Evolutionary conservation across 257 asterid genomes (phyloP), one percentile per base, ranked within the genome.

Genomic region (Misopates orontium): DNA sequence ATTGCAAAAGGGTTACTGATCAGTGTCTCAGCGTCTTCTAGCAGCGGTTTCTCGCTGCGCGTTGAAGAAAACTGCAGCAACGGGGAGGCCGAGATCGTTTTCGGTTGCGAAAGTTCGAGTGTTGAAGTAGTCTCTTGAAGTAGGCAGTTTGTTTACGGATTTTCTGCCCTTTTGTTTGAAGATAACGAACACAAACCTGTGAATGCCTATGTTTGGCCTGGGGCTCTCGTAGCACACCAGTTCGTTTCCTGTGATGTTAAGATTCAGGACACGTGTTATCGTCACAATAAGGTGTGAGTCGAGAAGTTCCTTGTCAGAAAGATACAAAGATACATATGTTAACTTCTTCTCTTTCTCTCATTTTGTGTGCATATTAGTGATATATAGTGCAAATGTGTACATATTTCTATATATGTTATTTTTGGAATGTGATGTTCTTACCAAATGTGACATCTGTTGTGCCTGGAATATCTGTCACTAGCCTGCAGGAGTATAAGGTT

Each of bases 41-140:
- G 96, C 93, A 17, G 98, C 98, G 16, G 97, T 92, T 71, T 89
- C 98, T 0, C 97, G 77, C 78, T 89, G 95, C 0, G 96, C 91
- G 13, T 87, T 92, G 89, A 92, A 92, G 89, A 85, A 92, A 36
- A 92, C 89, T 32, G 97, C 95, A 54, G 97, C 96, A 51, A 92
- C 91, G 8, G 98, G 98, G 66, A 73, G 82, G 39, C 86, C 95
- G 4, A 92, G 89, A 6, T 82, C 80, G 23, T 92, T 87, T 8
- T 84, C 95, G 18, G 77, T 79, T 1, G 97, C 95, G 54, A 89
- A 92, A 14, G 68, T 67, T 17, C 96, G 85, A 23, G 91, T 84
- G 68, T 71, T 76, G 84, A 87, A 92, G 39, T 62, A 66, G 74
- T 92, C 97, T 19, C 87, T 65, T 0, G 91, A 80, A 25, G 66